Base-by-base conservation (phyloP, 768 basidiomycete genomes). In the Pleurotus ostreatus region DNA sequence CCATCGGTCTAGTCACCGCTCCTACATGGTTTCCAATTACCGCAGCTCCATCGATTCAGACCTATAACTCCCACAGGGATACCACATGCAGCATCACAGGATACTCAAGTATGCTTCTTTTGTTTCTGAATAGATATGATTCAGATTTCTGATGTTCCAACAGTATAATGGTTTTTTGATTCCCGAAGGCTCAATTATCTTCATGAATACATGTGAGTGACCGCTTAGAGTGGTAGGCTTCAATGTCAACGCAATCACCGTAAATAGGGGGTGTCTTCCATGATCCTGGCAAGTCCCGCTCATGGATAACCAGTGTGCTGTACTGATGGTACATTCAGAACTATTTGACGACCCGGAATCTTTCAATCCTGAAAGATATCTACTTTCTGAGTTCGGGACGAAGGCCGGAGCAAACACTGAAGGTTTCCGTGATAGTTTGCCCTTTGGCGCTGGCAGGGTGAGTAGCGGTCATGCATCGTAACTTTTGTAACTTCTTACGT, bases 1-100 rank as follows among this genome's bases (percentile, higher is more conserved):
- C 15, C 20, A 34, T 9, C 2, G 5, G n/a, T 68, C 7, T 20
- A 62, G 3, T 66, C 68, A 6, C 25, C 18, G 3, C 13, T 18
- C 6, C 8, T 20, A 37, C 30, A 30, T 20, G 8, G 15, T 11
- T 34, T 4, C 26, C 15, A 1, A 11, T 9, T 15, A 15, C 15
- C 7, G 4, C n/a, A 25, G 48, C 11, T 53, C 38, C 52, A 40
- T 40, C 52, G 52, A 34, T 53, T 40, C 20, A 53, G 41, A 22
- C 34, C 52, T 4, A 39, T 44, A 20, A 13, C 25, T 13, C 52
- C 52, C 8, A 12, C 30, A 3, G 52, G n/a, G 4, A 20, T 53
- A 18, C 20, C 38, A 11, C 38, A 44, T 20, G 41, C 15, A n/a
- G 41, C 52, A 4, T 22, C 39, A 12, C 52, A 22, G n/a, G 52